Evolutionary conservation across 2,329 filamentous ascomycete genomes (phyloP).

Genomic region (Curvularia lunata): DNA sequence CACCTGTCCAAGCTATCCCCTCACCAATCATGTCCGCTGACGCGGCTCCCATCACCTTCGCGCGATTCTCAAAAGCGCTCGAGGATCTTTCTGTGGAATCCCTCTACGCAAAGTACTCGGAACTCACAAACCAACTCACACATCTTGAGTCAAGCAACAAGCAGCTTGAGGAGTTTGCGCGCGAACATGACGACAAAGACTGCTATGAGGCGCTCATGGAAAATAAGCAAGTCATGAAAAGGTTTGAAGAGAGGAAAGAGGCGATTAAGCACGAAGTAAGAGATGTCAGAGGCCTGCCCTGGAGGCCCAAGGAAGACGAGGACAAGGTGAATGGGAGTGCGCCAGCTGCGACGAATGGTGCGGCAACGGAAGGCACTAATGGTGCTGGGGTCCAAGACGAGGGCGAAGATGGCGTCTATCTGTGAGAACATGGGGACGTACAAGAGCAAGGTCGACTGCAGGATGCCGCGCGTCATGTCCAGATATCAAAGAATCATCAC

Average conservation of each 20-base stretch:
- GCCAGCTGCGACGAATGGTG: background rate
- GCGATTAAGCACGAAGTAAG: slow-evolving; percentile 70
- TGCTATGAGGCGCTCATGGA: slow-evolving; percentile 77
- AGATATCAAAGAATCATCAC: background rate
- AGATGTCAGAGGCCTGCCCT: slow-evolving; percentile 62
- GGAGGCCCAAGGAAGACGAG: slow-evolving; percentile 50
- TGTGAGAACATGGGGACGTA: background rate
- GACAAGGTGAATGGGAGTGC: background rate
- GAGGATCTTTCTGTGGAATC: slow-evolving; percentile 68
- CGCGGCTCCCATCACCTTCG: slow-evolving; percentile 65
- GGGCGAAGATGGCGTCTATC: slow-evolving; percentile 9
- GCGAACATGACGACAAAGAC: slow-evolving; percentile 65
- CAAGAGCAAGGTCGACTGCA: background rate
- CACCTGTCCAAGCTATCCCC: background rate
- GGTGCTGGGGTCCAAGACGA: background rate
- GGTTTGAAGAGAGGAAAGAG: slow-evolving; percentile 70
- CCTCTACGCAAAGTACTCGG: slow-evolving; percentile 76
- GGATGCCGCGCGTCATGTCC: background rate
- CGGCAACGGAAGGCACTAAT: background rate
- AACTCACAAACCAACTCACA: slow-evolving; percentile 75
- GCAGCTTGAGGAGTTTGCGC: slow-evolving; percentile 69
- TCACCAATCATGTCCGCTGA: slow-evolving; percentile 66
- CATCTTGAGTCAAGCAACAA: slow-evolving; percentile 77
- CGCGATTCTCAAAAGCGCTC: slow-evolving; percentile 71
- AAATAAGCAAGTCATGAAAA: slow-evolving; percentile 71